Conservation (phyloP, 2,329 filamentous ascomycete species). For the Diaporthe nobilis region DNA sequence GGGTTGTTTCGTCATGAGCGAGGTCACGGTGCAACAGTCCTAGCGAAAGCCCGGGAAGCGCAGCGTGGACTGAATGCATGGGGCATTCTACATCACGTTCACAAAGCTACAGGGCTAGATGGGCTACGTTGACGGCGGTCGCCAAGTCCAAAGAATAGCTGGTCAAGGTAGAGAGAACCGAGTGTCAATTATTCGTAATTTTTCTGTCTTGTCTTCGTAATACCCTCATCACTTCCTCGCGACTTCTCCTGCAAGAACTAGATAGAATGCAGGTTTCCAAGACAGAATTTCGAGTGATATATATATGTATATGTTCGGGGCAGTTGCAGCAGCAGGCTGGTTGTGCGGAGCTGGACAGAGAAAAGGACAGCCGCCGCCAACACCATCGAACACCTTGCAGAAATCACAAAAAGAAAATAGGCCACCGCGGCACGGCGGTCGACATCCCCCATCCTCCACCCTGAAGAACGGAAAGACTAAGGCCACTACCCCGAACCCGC, state of each 20-base stretch:
- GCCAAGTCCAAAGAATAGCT: neutral
- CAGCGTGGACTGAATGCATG: neutral
- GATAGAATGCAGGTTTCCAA: neutral
- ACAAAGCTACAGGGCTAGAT: neutral
- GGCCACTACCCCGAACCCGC: neutral
- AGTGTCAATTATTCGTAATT: neutral
- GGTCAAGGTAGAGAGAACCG: neutral
- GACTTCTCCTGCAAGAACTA: neutral
- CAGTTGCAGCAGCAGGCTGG: constrained; percentile 12
- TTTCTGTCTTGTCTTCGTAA: neutral
- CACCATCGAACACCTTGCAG: constrained; percentile 33
- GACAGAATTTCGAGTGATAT: neutral
- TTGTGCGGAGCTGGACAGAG: neutral
- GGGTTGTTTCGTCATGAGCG: neutral
- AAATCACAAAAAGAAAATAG: constrained; percentile 2
- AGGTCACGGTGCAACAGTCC: neutral
- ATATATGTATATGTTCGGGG: neutral
- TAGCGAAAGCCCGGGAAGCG: neutral
- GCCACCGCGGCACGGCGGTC: neutral
- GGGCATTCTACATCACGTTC: neutral
- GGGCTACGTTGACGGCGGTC: too few species aligned
- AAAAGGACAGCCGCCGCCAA: constrained; percentile 25
- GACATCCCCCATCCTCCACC: neutral
- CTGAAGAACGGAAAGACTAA: neutral
- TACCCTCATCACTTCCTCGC: neutral